Conservation (phyloP, 179 eudicot species). For the Heliamphora pulchella region DNA sequence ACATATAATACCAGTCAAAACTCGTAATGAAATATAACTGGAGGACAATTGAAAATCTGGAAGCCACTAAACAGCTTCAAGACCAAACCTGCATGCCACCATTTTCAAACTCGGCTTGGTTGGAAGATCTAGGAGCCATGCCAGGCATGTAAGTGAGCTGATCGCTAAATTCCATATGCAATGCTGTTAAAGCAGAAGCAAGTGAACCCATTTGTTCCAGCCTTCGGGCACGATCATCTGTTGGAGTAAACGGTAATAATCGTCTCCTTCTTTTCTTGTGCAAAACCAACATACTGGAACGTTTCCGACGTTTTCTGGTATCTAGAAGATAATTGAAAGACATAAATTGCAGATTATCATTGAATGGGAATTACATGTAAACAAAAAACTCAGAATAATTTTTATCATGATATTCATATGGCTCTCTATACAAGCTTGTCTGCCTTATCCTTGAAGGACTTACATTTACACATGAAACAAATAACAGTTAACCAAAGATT, state of each 20-base stretch:
- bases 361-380: not conserved
- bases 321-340: constrained; percentile 31
- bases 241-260: constrained; percentile 56
- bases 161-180: constrained; percentile 53
- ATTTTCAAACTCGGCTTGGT: constrained; percentile 57
- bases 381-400: not conserved
- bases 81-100: constrained; percentile 86
- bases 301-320: constrained; percentile 62
- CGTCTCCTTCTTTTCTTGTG: constrained; percentile 74
- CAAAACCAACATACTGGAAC: constrained; percentile 45
- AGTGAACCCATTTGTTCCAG: constrained; percentile 78
- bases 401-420: not conserved
- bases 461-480: not conserved
- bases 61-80: not conserved
- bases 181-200: constrained; percentile 59
- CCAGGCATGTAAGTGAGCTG: constrained; percentile 60
- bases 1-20: constrained; percentile 7
- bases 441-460: not conserved
- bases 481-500: not conserved
- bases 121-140: constrained; percentile 83
- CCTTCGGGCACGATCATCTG: constrained; percentile 53
- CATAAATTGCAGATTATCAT: not conserved
- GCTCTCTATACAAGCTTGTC: not conserved
- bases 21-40: not conserved
- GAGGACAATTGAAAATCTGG: not conserved